These are phyloP conservation scores for Ceratonia siliqua DNA, from an alignment of 306 rosid species.

Conservation along the genomic window DNA sequence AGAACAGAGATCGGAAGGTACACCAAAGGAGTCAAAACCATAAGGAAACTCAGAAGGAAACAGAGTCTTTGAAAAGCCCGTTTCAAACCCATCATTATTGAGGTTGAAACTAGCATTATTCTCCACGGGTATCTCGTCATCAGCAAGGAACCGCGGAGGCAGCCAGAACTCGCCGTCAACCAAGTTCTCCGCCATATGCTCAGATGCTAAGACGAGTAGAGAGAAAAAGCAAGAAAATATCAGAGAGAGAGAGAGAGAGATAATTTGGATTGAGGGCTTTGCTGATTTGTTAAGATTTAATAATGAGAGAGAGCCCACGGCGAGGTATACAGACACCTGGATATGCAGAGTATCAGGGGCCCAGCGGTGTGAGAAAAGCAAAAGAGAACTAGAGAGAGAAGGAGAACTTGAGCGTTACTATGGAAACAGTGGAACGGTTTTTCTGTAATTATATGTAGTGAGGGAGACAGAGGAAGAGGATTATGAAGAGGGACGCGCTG, in stretches of 20 bases:
- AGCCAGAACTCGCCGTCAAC: constrained; percentile 80
- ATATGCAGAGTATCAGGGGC: constrained; percentile 20
- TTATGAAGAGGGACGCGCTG: too few relatives aligned
- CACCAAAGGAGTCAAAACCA: constrained; percentile 29
- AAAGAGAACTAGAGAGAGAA: background rate
- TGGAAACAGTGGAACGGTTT: background rate
- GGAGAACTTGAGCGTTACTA: background rate
- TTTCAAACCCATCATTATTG: constrained; percentile 22
- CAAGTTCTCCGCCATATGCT: constrained; percentile 56
- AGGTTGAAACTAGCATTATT: background rate
- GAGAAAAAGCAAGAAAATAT: background rate
- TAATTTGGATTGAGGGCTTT: background rate
- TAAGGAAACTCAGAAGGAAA: constrained; percentile 40
- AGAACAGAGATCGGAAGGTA: constrained; percentile 47
- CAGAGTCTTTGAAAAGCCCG: background rate
- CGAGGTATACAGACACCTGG: constrained; percentile 7
- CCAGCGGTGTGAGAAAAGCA: constrained; percentile 11
- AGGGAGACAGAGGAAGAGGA: background rate
- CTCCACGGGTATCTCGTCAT: constrained; percentile 38
- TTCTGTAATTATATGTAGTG: too few relatives aligned
- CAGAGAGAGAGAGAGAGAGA: background rate
- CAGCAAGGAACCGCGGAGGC: constrained; percentile 59
- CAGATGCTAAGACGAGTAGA: background rate
- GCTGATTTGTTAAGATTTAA: constrained; percentile 36
- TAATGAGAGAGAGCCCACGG: background rate